Evolutionary conservation across 495 filamentous ascomycete species (phyloP).

Genomic region (Penicillium robsamsonii): DNA sequence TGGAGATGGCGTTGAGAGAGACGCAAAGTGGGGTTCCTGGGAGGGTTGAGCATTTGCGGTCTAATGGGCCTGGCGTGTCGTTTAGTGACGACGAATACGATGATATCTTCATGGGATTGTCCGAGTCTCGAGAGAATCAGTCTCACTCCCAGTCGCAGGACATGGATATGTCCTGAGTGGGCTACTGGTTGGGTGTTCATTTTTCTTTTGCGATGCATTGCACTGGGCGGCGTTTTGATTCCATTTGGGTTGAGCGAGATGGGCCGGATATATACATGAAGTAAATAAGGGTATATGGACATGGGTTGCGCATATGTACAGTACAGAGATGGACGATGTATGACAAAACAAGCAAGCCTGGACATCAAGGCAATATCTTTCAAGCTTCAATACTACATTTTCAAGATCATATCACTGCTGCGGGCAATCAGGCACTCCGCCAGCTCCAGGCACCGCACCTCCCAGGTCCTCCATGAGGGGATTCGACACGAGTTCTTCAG

Average conservation of each 20-base stretch:
- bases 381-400: constrained; percentile 1
- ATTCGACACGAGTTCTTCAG: constrained; percentile 84
- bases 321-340: constrained; percentile 23
- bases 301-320: constrained; percentile 26
- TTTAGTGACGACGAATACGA: constrained; percentile 60
- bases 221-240: constrained; percentile 23
- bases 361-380: constrained; percentile 2
- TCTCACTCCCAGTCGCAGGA: constrained; percentile 25
- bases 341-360: not conserved
- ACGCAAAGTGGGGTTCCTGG: not conserved
- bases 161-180: constrained; percentile 42
- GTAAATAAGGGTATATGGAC: constrained; percentile 34
- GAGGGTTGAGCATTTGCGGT: not conserved
- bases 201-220: constrained; percentile 9
- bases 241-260: not conserved
- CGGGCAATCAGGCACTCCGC: constrained; percentile 39
- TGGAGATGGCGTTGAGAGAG: constrained; percentile 28
- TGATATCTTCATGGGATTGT: constrained; percentile 47
- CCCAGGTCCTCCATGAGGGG: constrained; percentile 41
- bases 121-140: constrained; percentile 16
- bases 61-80: constrained; percentile 18
- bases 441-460: constrained; percentile 23
- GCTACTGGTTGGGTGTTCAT: not conserved
- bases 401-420: constrained; percentile 33
- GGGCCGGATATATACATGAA: constrained; percentile 7